phyloP scores from a whole-genome alignment of 2,329 filamentous ascomycete genomes.

The Fusarium heterosporum region DNA sequence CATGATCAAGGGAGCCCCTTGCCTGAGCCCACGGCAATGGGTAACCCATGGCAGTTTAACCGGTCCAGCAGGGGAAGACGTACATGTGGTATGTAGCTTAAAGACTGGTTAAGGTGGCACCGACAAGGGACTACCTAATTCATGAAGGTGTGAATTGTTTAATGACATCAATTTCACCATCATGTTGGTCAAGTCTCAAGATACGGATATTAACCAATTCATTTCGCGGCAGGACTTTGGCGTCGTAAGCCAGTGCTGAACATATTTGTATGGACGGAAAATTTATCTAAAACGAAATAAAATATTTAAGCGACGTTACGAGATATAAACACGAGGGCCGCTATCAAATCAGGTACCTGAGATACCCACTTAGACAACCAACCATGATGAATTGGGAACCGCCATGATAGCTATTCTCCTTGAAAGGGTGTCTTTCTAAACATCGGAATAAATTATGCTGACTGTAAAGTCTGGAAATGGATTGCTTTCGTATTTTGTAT shows the following conservation, averaged over 20 bases:
- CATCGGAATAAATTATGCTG: constrained; percentile 8
- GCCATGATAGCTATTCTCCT: constrained; percentile 16
- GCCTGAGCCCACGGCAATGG: constrained; percentile 44
- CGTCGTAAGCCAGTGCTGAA: neutral
- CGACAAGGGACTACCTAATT: constrained; percentile 23
- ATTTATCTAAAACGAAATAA: constrained; percentile 27
- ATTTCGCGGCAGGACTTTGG: neutral
- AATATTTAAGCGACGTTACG: constrained; percentile 38
- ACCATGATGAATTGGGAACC: constrained; percentile 29
- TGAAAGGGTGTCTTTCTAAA: constrained; percentile 3
- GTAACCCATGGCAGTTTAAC: constrained; percentile 37
- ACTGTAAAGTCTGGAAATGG: neutral
- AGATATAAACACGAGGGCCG: constrained; percentile 30
- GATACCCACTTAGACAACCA: constrained; percentile 27
- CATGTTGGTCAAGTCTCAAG: neutral
- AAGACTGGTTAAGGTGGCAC: constrained; percentile 37
- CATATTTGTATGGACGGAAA: constrained; percentile 9
- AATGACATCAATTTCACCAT: neutral
- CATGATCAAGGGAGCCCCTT: constrained; percentile 43
- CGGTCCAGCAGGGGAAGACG: constrained; percentile 42
- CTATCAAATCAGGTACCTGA: constrained; percentile 14
- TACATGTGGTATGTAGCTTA: constrained; percentile 17
- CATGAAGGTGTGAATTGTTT: constrained; percentile 15
- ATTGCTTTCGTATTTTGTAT: constrained; percentile 1
- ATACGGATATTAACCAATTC: neutral